Percentiles rank a stretch among this genome's conserved stretches.
These are phyloP conservation scores for Serendipita sp. DNA, from an alignment of 768 basidiomycete species.

Conservation along the genomic window DNA sequence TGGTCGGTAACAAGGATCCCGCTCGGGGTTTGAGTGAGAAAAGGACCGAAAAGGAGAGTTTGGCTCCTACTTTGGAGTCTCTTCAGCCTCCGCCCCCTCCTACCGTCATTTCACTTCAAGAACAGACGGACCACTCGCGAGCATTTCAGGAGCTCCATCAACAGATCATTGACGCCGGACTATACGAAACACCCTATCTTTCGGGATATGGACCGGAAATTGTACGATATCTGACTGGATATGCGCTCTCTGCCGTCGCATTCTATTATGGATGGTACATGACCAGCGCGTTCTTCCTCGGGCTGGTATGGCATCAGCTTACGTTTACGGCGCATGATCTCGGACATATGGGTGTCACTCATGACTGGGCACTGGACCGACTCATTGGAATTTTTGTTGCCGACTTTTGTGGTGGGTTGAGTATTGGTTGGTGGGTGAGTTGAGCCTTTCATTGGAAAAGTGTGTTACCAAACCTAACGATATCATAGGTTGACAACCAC, in stretches of 20 bases:
- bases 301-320: slow-evolving; percentile 88
- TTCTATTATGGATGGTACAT: slow-evolving; percentile 53
- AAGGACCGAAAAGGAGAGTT: neutral
- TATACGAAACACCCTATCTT: slow-evolving; percentile 71
- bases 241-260: slow-evolving; percentile 36
- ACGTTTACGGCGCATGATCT: slow-evolving; percentile 87
- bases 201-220: slow-evolving; percentile 83
- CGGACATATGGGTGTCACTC: slow-evolving; percentile 87
- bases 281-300: slow-evolving; percentile 63
- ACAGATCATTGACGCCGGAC: slow-evolving; percentile 56
- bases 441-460: neutral
- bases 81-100: slow-evolving; percentile 32
- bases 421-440: slow-evolving; percentile 96
- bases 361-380: slow-evolving; percentile 67
- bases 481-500: slow-evolving; percentile 30
- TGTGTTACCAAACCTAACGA: neutral
- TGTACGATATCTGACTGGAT: slow-evolving; percentile 57
- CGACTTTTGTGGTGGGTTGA: slow-evolving; percentile 79
- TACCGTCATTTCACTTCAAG: slow-evolving; percentile 34
- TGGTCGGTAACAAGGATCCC: slow-evolving; percentile 30
- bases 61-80: slow-evolving; percentile 23
- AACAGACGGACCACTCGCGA: slow-evolving; percentile 48
- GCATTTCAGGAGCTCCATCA: slow-evolving; percentile 71
- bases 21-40: slow-evolving; percentile 15
- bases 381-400: slow-evolving; percentile 64